Percentiles rank a stretch among this genome's conserved stretches.
phyloP scores from a whole-genome alignment of 23 red algal species.

The Gracilaria gracilis region DNA sequence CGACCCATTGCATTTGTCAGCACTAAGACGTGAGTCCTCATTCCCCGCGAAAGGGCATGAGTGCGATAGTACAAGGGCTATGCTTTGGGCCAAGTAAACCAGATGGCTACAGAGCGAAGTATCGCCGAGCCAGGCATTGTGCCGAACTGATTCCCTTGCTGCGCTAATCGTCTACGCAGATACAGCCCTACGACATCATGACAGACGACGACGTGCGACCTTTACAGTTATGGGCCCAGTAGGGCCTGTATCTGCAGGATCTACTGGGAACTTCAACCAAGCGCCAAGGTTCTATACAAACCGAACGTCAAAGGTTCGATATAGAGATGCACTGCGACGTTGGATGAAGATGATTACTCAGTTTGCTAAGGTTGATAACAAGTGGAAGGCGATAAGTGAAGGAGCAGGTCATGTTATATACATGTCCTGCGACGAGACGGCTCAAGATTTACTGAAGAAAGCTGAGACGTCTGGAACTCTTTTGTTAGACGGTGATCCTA shows the following conservation, averaged over 20 bases:
- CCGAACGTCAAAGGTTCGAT: constrained; percentile 3
- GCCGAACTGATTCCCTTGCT: too few species aligned
- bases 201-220: too few species aligned
- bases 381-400: constrained; percentile 33
- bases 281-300: constrained; percentile 25
- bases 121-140: too few species aligned
- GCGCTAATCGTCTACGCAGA: too few species aligned
- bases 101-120: too few species aligned
- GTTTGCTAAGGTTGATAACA: constrained; percentile 33
- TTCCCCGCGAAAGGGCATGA: too few species aligned
- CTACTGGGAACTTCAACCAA: constrained; percentile 1
- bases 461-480: background rate
- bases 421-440: constrained; percentile 38
- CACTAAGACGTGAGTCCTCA: too few species aligned
- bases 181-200: too few species aligned
- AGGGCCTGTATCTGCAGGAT: background rate
- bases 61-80: too few species aligned
- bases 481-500: background rate
- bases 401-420: constrained; percentile 27
- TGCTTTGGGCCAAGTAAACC: too few species aligned
- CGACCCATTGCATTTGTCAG: too few species aligned
- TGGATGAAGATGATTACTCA: constrained; percentile 52
- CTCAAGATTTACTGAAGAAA: constrained; percentile 48
- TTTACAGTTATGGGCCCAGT: constrained; percentile 1
- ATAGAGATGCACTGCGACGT: background rate